These are phyloP conservation scores for Aureobasidium musti DNA, from an alignment of 2,329 filamentous ascomycete species.

Conservation along the genomic window DNA sequence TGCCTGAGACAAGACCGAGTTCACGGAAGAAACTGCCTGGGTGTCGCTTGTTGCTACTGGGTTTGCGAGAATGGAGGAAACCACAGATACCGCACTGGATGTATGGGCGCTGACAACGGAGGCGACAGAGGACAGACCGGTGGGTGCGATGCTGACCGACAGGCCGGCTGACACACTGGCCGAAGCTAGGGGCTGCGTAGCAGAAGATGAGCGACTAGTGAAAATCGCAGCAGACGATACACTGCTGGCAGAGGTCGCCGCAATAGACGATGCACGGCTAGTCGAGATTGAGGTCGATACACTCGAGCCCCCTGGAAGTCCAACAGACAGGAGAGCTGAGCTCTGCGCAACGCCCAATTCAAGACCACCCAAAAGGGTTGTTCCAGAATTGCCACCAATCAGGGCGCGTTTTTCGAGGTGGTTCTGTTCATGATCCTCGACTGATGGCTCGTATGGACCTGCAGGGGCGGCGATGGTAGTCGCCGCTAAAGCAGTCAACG, in stretches of 20 bases:
- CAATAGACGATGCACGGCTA: not conserved
- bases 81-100: not conserved
- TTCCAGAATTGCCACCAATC: slow-evolving; percentile 6
- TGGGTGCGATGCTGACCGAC: not conserved
- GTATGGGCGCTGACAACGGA: not conserved
- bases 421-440: not conserved
- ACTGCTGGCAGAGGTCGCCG: not conserved
- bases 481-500: slow-evolving; percentile 7
- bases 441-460: not conserved
- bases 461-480: slow-evolving; percentile 20
- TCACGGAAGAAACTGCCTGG: slow-evolving; percentile 1
- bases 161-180: not conserved
- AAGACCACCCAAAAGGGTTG: not conserved
- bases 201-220: slow-evolving; percentile 1
- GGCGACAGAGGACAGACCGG: not conserved
- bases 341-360: not conserved
- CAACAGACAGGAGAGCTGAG: slow-evolving; percentile 9
- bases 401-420: slow-evolving; percentile 11
- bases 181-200: not conserved
- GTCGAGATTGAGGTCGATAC: not conserved
- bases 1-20: not conserved
- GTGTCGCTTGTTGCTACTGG: not conserved
- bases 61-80: slow-evolving; percentile 2
- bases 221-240: not conserved
- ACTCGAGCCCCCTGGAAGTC: not conserved